Evolutionary conservation across 2,329 filamentous ascomycete species (phyloP), one percentile per base, ranked within the genome.

Genomic region (Pseudogymnoascus sp.): DNA sequence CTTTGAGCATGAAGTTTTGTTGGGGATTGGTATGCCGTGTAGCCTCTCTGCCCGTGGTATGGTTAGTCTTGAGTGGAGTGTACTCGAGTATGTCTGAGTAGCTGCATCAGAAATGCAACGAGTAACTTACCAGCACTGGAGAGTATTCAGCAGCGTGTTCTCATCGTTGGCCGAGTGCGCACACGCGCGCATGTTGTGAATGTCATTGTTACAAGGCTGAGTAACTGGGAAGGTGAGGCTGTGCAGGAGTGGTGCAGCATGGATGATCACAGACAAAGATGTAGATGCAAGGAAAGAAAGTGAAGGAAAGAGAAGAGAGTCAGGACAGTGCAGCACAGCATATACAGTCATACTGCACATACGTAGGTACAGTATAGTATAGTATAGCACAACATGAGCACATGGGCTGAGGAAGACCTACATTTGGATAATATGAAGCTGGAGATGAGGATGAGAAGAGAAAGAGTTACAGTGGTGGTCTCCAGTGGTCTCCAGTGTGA

Each of bases 361-460:
- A 18, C 12, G 10, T 29, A 29, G 10, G 18, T n/a, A 26, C 10
- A 29, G 18, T 16, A 26, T 6, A 45, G 40, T 8, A 47, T 4
- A 26, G 7, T 2, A 31, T 16, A 14, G 21, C 21, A 54, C 26
- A 29, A 26, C 14, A 54, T 31, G 47, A 54, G n/a, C 26, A 54
- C 26, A 54, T 31, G 26, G 47, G 47, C 47, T 54, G 47, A 54
- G 26, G 11, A 54, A 31, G 47, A 31, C 47, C 47, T 54, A 54
- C 47, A 54, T 54, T 54, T 31, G 47, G 47, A 54, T 31, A 54
- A 54, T 7, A 54, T 54, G 47, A 31, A 54, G 47, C 23, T 54
- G 47, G 47, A 12, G 45, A 29, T 51, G 31, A 4, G 4, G 31
- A 34, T 11, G 31, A 34, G 31, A 34, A 1, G 2, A 0, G 8